Conservation (phyloP, 2,329 filamentous ascomycete species). For the Reticulascus tulasneorum region DNA sequence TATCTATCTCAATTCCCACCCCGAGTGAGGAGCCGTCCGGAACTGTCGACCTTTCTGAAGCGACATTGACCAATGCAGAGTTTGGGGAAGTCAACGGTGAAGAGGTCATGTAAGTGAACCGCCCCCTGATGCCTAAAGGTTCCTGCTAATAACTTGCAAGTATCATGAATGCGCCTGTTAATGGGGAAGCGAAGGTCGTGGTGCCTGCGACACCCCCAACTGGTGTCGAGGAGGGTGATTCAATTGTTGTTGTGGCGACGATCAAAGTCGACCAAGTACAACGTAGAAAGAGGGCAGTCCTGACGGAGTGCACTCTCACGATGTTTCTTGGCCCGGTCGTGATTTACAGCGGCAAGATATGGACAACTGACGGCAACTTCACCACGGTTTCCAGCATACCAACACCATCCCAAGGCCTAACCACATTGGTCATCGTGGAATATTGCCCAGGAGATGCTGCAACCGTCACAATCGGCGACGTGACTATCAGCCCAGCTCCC, state of each 20-base stretch:
- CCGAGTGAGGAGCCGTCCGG: too few species aligned
- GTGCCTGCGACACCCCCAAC: neutral
- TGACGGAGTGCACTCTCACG: neutral
- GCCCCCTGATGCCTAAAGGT: too few species aligned
- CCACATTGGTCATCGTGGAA: conserved; percentile 3
- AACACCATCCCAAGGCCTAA: neutral
- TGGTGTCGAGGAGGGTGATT: neutral
- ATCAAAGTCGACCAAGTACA: neutral
- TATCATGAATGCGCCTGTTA: neutral
- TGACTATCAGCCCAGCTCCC: neutral
- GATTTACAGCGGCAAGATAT: conserved; percentile 4
- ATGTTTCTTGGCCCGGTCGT: conserved; percentile 1
- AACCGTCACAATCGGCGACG: neutral
- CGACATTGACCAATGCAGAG: neutral
- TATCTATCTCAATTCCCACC: too few species aligned
- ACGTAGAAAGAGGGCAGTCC: conserved; percentile 1
- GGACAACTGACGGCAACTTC: conserved; percentile 7
- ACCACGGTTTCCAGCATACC: conserved; percentile 8
- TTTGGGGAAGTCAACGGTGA: neutral
- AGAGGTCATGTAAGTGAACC: neutral
- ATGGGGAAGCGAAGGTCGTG: conserved; percentile 1
- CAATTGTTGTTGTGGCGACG: conserved; percentile 3
- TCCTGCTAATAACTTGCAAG: neutral
- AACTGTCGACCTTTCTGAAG: neutral
- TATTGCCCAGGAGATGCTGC: conserved; percentile 3